Conservation (phyloP, 495 filamentous ascomycete species). For the Hypoxylon subgilvum region DNA sequence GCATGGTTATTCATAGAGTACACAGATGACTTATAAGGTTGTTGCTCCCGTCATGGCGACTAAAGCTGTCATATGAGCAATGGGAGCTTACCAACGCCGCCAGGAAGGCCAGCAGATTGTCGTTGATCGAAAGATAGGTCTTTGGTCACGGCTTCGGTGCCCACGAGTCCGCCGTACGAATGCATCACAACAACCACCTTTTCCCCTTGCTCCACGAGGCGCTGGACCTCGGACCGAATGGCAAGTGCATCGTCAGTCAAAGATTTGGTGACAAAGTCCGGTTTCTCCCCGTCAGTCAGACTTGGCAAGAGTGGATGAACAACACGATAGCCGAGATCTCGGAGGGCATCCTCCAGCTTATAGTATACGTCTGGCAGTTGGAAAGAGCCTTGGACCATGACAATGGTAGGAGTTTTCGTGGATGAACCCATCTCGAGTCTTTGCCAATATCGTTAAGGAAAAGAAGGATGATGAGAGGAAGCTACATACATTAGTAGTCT, state of each 20-base stretch:
- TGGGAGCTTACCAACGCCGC: neutral
- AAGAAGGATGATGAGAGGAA: neutral
- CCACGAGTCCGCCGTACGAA: slow-evolving; percentile 54
- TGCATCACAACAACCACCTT: slow-evolving; percentile 55
- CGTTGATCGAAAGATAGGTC: slow-evolving; percentile 42
- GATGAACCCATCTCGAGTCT: neutral
- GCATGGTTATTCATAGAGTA: too few relatives aligned
- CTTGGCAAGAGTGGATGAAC: slow-evolving; percentile 28
- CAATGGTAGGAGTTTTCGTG: slow-evolving; percentile 7
- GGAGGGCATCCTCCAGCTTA: neutral
- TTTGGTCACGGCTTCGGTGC: slow-evolving; percentile 48
- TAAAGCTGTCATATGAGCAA: neutral
- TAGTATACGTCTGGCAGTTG: slow-evolving; percentile 26
- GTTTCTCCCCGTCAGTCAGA: slow-evolving; percentile 18
- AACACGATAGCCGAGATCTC: slow-evolving; percentile 18
- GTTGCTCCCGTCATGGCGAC: neutral
- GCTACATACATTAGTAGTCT: too few relatives aligned
- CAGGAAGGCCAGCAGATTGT: neutral
- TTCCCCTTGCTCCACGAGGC: slow-evolving; percentile 35
- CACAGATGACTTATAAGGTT: neutral
- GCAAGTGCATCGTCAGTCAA: slow-evolving; percentile 40
- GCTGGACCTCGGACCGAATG: slow-evolving; percentile 28
- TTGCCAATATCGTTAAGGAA: neutral
- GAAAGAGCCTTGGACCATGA: slow-evolving; percentile 28
- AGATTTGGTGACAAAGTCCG: slow-evolving; percentile 24